Percentiles rank a stretch among this genome's conserved stretches.
Evolutionary conservation across 148 eudicot species (phyloP).

Genomic region (Beta vulgaris): DNA sequence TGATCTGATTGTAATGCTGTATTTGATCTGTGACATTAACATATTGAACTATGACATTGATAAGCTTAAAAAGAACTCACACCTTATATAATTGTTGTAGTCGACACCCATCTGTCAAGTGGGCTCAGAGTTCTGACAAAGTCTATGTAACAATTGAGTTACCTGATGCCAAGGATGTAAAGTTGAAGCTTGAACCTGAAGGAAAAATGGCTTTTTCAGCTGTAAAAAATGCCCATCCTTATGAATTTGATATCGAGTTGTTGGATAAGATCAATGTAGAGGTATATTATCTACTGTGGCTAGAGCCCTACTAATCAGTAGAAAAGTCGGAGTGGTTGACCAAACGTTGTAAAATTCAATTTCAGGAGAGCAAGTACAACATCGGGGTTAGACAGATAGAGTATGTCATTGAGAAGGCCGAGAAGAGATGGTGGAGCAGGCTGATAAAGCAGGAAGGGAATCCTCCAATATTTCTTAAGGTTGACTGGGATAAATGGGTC

Average conservation of each 20-base stretch:
- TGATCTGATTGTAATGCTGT: not conserved
- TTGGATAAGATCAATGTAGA: slow-evolving; percentile 62
- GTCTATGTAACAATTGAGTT: slow-evolving; percentile 62
- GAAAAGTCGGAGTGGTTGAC: not conserved
- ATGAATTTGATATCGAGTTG: slow-evolving; percentile 59
- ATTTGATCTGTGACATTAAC: not conserved
- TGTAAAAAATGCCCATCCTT: slow-evolving; percentile 44
- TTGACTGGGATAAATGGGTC: slow-evolving; percentile 90
- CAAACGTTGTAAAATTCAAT: not conserved
- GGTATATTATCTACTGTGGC: slow-evolving; percentile 27
- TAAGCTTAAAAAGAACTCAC: not conserved
- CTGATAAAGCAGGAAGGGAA: slow-evolving; percentile 65
- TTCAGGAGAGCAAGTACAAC: slow-evolving; percentile 65
- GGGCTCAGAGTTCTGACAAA: slow-evolving; percentile 74
- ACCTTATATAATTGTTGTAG: slow-evolving; percentile 28
- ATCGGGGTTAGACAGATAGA: slow-evolving; percentile 54
- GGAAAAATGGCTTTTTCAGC: slow-evolving; percentile 74
- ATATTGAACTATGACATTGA: not conserved
- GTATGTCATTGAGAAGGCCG: slow-evolving; percentile 59
- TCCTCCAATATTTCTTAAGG: slow-evolving; percentile 60
- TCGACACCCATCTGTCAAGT: slow-evolving; percentile 71
- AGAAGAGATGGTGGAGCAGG: slow-evolving; percentile 79
- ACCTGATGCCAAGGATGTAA: slow-evolving; percentile 81
- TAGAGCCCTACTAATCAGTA: not conserved
- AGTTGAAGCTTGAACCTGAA: slow-evolving; percentile 74